Conservation (phyloP, 257 asterid species). For the Solanum ossicruentum region DNA sequence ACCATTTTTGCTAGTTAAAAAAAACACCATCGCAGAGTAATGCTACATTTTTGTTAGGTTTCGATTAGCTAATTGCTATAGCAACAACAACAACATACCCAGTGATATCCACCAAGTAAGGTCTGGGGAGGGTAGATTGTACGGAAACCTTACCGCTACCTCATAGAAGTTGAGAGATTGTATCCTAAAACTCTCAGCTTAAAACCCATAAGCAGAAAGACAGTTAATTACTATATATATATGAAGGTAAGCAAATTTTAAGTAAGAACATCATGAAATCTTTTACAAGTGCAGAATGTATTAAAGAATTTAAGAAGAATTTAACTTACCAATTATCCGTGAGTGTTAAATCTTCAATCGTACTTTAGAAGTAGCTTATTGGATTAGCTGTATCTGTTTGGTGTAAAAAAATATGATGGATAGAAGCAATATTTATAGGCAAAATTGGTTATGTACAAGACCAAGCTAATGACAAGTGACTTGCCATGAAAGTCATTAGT, state of each 20-base stretch:
- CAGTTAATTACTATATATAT: too few species aligned
- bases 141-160: too few species aligned
- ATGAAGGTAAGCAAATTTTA: too few species aligned
- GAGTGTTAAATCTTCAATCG: neutral
- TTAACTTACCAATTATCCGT: neutral
- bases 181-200: too few species aligned
- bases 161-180: too few species aligned
- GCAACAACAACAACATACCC: too few species aligned
- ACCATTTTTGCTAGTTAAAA: neutral
- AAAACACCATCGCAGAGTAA: neutral
- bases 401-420: neutral
- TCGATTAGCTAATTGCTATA: neutral
- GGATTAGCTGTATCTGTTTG: neutral
- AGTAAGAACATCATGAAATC: neutral
- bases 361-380: neutral
- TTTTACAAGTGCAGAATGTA: neutral
- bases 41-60: neutral
- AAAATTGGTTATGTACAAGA: neutral
- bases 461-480: neutral
- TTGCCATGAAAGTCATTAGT: conserved; percentile 1
- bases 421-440: neutral
- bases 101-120: too few species aligned
- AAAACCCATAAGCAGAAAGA: too few species aligned
- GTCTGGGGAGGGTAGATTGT: too few species aligned
- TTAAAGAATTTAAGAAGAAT: neutral